A percentile compares a stretch with the other conserved stretches of the same genome.
Conservation (phyloP, 2,329 filamentous ascomycete genomes). For the Alternaria novae-zelandiae region DNA sequence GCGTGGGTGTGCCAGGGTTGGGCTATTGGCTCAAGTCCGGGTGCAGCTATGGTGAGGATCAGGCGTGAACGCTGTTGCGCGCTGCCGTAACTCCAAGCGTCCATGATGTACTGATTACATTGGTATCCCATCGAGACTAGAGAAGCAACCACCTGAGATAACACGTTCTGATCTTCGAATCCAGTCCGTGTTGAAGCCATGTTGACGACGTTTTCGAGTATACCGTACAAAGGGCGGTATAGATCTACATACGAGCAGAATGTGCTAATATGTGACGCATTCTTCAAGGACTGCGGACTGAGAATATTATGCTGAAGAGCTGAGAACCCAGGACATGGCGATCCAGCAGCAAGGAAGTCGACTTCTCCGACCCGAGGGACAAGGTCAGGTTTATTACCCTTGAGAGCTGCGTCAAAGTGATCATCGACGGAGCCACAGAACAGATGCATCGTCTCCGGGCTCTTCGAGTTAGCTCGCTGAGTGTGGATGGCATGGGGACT, state of each 20-base stretch:
- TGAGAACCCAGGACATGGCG: conserved; percentile 80
- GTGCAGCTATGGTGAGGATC: conserved; percentile 74
- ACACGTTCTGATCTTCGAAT: conserved; percentile 65
- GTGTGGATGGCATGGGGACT: conserved; percentile 70
- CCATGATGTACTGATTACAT: conserved; percentile 69
- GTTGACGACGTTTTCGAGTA: conserved; percentile 77
- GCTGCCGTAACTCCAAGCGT: conserved; percentile 73
- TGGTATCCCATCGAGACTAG: conserved; percentile 82
- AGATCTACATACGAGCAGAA: conserved; percentile 77
- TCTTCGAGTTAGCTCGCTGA: conserved; percentile 70
- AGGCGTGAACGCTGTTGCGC: conserved; percentile 70
- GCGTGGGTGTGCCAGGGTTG: conserved; percentile 68
- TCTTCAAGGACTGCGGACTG: conserved; percentile 64
- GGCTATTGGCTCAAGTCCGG: conserved; percentile 64
- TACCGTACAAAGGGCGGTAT: conserved; percentile 74
- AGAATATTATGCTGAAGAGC: conserved; percentile 64
- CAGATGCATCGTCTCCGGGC: conserved; percentile 55
- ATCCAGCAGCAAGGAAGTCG: conserved; percentile 73
- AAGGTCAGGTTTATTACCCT: conserved; percentile 48
- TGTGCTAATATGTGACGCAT: conserved; percentile 78
- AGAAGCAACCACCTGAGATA: conserved; percentile 74
- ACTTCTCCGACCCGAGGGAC: conserved; percentile 69
- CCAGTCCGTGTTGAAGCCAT: conserved; percentile 63
- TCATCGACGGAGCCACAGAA: conserved; percentile 78
- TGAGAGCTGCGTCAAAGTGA: conserved; percentile 63